Evolutionary conservation across 345 rosid genomes (phyloP).

Genomic region (sweet orange (Citrus sinensis)): DNA sequence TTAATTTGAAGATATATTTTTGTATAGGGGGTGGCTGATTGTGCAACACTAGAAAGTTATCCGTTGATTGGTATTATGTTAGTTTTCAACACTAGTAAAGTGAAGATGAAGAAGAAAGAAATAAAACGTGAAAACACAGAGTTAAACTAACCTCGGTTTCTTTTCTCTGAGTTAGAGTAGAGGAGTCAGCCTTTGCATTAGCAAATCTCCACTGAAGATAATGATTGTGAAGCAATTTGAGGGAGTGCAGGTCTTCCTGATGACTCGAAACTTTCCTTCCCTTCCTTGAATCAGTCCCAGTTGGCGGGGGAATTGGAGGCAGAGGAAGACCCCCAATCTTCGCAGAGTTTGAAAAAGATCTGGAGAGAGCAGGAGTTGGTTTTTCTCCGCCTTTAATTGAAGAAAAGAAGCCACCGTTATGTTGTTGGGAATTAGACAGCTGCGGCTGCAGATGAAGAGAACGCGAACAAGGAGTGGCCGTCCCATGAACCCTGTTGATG

Average conservation of each 20-base stretch:
- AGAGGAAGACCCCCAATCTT: slow-evolving; percentile 29
- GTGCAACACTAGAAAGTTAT: not conserved
- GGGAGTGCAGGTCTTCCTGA: slow-evolving; percentile 58
- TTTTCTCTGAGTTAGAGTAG: slow-evolving; percentile 50
- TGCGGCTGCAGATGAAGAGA: slow-evolving; percentile 29
- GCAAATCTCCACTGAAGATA: slow-evolving; percentile 82
- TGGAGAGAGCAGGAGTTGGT: slow-evolving; percentile 14
- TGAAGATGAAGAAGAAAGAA: not conserved
- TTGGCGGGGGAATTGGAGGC: slow-evolving; percentile 45
- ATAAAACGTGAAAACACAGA: not conserved
- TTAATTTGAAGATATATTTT: not conserved
- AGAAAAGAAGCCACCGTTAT: slow-evolving; percentile 10
- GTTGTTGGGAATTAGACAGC: slow-evolving; percentile 11
- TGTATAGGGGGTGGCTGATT: not conserved
- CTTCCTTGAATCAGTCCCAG: slow-evolving; percentile 35
- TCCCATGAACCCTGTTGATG: slow-evolving; percentile 16
- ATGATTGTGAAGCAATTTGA: slow-evolving; percentile 69
- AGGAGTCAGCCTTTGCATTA: slow-evolving; percentile 65
- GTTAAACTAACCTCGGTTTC: slow-evolving; percentile 61
- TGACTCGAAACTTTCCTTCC: slow-evolving; percentile 45
- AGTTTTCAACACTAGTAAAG: not conserved
- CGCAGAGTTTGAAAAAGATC: slow-evolving; percentile 15
- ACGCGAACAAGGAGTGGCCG: slow-evolving; percentile 28
- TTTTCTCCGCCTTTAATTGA: slow-evolving; percentile 22
- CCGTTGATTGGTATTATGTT: not conserved